Evolutionary conservation across 371 early-diverging fungal species (phyloP), one percentile per base, ranked within the genome.

Genomic region (Mortierella sp.): DNA sequence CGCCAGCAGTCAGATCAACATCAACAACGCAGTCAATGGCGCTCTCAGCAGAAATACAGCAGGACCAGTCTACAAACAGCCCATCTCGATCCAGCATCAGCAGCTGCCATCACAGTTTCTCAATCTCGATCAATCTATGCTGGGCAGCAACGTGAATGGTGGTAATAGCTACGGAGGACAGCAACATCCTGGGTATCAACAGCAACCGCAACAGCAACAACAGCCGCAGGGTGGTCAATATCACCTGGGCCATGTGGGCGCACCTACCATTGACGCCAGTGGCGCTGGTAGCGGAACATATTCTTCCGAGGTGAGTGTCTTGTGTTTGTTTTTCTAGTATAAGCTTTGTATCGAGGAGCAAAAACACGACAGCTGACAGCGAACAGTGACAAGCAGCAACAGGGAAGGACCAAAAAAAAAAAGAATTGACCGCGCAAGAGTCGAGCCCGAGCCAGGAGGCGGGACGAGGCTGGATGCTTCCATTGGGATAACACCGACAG

Each of bases 11-110:
- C 41, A 45, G 58, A 39, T 26, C 77, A 48, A 43, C 50, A 41
- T 2, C 66, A 19, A 47, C 55, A 64, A 41, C 48, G 19, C 16
- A 47, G 47, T 24, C 50, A 58, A 58, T 58, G 58, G 58, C 58
- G 4, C 50, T 24, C 22, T 50, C 50, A 50, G 8, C 39, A 55
- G 34, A 16, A 76, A 37, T 41, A 24, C 52, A 0, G 63, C 24
- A 19, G 50, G 77, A 14, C 68, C 70, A 11, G 70, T 66, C 61
- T 77, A 77, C 52, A 58, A 71, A 43, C 77, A 77, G 24, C 77
- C 77, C 41, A 70, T 67, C 24, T 77, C 77, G 9, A 61, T 77
- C 41, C 77, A 64, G 26, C 77, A 77, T 48, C 71, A 77, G 34
- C 77, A 40, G 4, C 50, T 77, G 55, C 70, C 75, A 50, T 16